Conservation (phyloP, 331 rosid species). For the Pyrus hybrid region DNA sequence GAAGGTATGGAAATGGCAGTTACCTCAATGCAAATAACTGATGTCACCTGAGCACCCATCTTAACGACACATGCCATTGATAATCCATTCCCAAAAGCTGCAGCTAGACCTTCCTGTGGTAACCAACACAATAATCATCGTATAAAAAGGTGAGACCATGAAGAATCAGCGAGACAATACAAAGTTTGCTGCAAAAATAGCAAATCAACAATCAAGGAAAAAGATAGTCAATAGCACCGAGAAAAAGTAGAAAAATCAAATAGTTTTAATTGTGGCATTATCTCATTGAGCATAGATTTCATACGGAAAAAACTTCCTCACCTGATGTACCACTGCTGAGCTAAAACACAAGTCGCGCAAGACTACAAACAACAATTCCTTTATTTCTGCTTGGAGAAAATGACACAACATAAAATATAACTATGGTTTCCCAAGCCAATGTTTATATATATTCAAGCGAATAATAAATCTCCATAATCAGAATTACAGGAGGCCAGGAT, state of each 20-base stretch:
- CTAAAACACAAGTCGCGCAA: constrained; percentile 69
- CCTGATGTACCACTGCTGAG: constrained; percentile 96
- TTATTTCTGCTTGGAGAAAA: constrained; percentile 58
- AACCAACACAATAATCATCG: constrained; percentile 19
- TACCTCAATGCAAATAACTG: constrained; percentile 93
- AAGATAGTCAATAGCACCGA: not conserved
- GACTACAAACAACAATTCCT: constrained; percentile 63
- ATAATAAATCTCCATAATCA: constrained; percentile 8
- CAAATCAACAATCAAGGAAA: constrained; percentile 3
- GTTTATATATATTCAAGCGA: not conserved
- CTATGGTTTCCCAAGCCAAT: not conserved
- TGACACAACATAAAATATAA: constrained; percentile 17
- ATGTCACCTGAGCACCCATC: constrained; percentile 88
- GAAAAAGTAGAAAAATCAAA: not conserved
- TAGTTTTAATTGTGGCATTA: not conserved
- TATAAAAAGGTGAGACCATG: constrained; percentile 11
- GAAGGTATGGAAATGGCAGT: constrained; percentile 13
- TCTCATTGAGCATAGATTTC: not conserved
- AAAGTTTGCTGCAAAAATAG: constrained; percentile 1
- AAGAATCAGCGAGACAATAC: not conserved
- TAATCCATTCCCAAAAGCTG: constrained; percentile 89
- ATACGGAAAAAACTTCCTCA: constrained; percentile 16
- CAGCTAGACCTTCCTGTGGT: constrained; percentile 92
- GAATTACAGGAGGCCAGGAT: not conserved
- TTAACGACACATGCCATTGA: constrained; percentile 89